Base-by-base conservation (phyloP, 257 asterid species). In the Thymus quinquecostatus region DNA sequence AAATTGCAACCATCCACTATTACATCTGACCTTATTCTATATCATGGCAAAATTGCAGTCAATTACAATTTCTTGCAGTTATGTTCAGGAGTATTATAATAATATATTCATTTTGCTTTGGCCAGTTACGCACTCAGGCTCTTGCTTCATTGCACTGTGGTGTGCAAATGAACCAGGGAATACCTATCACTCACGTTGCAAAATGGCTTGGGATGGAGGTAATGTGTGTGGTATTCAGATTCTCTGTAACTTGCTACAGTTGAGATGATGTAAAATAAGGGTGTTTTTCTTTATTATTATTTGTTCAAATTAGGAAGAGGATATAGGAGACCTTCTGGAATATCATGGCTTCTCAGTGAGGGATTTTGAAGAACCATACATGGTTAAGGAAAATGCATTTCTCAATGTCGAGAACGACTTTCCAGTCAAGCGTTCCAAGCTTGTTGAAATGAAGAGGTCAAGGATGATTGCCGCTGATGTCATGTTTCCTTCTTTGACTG, bases 181-280 rank as follows among this genome's bases (percentile, higher is more conserved):
- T 95, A 71, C 99, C 99, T 60, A 66, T 92, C 44, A 50, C 80
- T 73, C 95, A 85, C 72, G 90, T 89, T 70, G 82, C 97, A 65
- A 82, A 72, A 80, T 95, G 98, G 99, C 95, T 95, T 72, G 96
- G 93, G 73, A 84, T 95, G 97, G 97, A 95, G 99, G 99, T 91
- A 83, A 54, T 72, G 36, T 64, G 40, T 45, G 1, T 3, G 12
- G 4, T 12, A 8, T 68, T 76, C 56, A 50, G 38, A 40, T 78
- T 67, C 6, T 49, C 12, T 69, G 40, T 28, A 36, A 59, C 54
- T 56, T 80, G 27, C 68, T 69, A 13, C 36, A 67, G 59, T 77
- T 71, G 44, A 75, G 64, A 13, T 69, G 51, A 59, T 70, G 60
- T 69, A 32, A 60, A 54, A 21, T 73, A 57, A 32, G 8, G 33